Conservation (phyloP, 345 rosid species). For the Garcia nutans region DNA sequence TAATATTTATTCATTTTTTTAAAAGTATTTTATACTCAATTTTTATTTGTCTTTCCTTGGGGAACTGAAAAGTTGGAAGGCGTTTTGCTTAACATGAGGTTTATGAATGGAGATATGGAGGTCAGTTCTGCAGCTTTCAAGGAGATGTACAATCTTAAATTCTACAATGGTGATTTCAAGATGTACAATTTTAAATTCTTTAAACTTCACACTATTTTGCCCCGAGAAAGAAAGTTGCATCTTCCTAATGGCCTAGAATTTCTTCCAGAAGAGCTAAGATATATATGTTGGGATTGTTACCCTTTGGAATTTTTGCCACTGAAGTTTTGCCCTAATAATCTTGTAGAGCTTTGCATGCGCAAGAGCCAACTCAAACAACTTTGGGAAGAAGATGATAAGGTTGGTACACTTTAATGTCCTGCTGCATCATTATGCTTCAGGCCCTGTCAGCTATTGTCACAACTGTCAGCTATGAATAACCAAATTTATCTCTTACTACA, state of each 20-base stretch:
- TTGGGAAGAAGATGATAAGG: background rate
- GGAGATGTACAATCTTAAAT: background rate
- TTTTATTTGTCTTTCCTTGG: background rate
- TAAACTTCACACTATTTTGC: background rate
- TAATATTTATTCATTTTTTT: no score
- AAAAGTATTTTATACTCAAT: no score
- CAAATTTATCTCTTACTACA: no score
- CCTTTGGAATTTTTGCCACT: background rate
- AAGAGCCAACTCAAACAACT: background rate
- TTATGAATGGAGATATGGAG: background rate
- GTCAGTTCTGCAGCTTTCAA: background rate
- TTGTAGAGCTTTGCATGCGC: background rate
- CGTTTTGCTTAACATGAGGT: background rate
- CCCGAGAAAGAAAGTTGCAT: no score
- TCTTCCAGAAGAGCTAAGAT: background rate
- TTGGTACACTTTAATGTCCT: background rate
- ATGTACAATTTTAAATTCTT: no score
- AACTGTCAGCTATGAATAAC: no score
- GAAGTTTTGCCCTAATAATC: background rate
- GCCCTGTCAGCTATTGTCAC: no score
- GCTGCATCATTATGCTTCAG: no score
- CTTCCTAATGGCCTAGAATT: background rate
- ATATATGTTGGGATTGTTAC: background rate
- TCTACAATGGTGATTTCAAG: no score
- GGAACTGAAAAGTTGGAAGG: background rate